Percentiles rank a stretch among this genome's conserved stretches.
Conservation (phyloP, 495 filamentous ascomycete genomes). For the Annulohypoxylon bovei region DNA sequence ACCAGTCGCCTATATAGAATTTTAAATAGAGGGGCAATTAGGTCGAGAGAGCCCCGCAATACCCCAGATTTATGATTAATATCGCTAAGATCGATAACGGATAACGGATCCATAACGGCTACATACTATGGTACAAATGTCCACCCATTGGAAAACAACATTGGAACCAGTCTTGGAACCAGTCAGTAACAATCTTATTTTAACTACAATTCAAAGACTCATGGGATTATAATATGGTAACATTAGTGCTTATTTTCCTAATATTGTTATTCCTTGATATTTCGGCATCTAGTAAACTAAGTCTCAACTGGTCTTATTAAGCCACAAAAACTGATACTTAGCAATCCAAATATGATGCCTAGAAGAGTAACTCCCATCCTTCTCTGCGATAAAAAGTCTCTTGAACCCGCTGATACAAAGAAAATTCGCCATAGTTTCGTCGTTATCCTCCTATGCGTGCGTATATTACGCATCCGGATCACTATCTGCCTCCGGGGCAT, state of each 20-base stretch:
- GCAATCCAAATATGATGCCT: background rate
- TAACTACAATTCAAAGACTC: background rate
- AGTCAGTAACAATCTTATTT: background rate
- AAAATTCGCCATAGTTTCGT: background rate
- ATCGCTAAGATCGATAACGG: background rate
- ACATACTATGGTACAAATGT: no score
- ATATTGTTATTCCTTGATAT: background rate
- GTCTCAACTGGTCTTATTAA: background rate
- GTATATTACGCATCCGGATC: slow-evolving; percentile 41
- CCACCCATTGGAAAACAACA: background rate
- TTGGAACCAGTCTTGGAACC: background rate
- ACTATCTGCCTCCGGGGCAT: slow-evolving; percentile 7
- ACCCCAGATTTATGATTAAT: slow-evolving; percentile 29
- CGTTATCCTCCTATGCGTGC: background rate
- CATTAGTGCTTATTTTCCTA: background rate
- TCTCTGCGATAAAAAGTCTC: background rate
- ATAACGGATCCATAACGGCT: background rate
- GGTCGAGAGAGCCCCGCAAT: slow-evolving; percentile 12
- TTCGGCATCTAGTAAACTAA: background rate
- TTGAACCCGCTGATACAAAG: background rate
- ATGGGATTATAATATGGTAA: background rate
- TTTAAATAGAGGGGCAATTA: slow-evolving; percentile 39
- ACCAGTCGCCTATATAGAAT: slow-evolving; percentile 1
- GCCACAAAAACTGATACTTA: background rate
- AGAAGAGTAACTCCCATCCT: background rate